phyloP scores from a whole-genome alignment of 108 stramenopile genomes.

The Craspedostauros australis region DNA sequence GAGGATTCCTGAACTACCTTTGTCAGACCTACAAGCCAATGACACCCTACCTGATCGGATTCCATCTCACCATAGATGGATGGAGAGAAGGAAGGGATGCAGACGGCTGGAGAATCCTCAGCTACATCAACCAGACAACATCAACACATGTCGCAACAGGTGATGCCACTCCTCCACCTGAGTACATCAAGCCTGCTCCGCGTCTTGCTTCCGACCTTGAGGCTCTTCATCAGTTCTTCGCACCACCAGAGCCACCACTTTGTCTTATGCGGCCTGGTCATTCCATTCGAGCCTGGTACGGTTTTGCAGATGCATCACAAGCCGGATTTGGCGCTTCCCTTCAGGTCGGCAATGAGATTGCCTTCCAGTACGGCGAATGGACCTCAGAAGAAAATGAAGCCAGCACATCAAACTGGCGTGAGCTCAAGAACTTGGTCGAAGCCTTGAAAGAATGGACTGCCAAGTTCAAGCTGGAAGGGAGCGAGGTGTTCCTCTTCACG shows the following conservation, averaged over 20 bases:
- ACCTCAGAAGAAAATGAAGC: neutral
- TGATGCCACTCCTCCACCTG: no score
- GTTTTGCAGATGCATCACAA: slow-evolving; percentile 45
- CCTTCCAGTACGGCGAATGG: slow-evolving; percentile 9
- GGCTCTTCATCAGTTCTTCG: slow-evolving; percentile 4
- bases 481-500: slow-evolving; percentile 42
- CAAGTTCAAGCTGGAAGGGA: slow-evolving; percentile 1
- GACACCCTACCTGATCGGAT: slow-evolving; percentile 40
- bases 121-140: neutral
- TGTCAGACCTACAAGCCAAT: slow-evolving; percentile 17
- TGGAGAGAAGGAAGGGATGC: slow-evolving; percentile 29
- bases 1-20: slow-evolving; percentile 43
- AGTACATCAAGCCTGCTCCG: slow-evolving; percentile 14
- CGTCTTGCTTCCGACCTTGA: slow-evolving; percentile 20
- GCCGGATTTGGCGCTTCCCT: slow-evolving; percentile 23
- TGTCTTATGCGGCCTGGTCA: neutral
- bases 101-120: slow-evolving; percentile 39
- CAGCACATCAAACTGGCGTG: slow-evolving; percentile 27
- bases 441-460: slow-evolving; percentile 17
- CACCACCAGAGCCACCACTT: slow-evolving; percentile 2
- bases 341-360: neutral
- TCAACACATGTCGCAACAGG: no score
- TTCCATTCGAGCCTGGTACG: slow-evolving; percentile 11
- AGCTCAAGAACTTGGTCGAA: slow-evolving; percentile 26
- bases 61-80: slow-evolving; percentile 32